phyloP scores from a whole-genome alignment of 148 eudicot genomes.

The Spergularia marina region DNA sequence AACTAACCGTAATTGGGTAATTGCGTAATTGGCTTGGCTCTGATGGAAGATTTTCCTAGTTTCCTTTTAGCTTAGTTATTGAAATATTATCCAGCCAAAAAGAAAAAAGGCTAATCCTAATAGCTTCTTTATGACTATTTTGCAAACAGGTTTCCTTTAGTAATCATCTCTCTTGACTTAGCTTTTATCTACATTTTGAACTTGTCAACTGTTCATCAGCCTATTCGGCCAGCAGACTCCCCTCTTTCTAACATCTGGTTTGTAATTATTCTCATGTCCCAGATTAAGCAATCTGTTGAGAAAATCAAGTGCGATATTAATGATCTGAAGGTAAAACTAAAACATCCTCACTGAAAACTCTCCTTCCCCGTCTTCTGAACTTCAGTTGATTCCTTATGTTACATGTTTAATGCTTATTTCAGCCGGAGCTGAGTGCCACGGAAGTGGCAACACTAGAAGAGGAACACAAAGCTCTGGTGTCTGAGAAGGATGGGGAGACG shows the following conservation, averaged over 20 bases:
- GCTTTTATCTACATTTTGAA: background rate
- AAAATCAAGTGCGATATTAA: conserved; percentile 41
- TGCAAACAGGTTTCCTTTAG: background rate
- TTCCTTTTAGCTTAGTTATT: too few species aligned
- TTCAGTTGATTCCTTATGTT: background rate
- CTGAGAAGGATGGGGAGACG: conserved; percentile 65
- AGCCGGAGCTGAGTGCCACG: conserved; percentile 60
- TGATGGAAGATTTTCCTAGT: too few species aligned
- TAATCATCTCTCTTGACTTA: background rate
- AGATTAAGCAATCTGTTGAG: conserved; percentile 61
- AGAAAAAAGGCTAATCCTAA: too few species aligned
- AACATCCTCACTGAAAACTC: background rate
- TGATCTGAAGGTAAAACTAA: conserved; percentile 52
- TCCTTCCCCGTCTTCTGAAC: background rate
- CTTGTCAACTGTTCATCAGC: background rate
- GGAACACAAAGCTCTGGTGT: conserved; percentile 57
- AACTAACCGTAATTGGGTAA: background rate
- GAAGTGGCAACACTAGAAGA: conserved; percentile 53
- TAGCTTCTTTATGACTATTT: background rate
- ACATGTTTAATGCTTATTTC: conserved; percentile 19
- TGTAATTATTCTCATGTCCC: conserved; percentile 25
- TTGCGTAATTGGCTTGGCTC: background rate
- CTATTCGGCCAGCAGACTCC: background rate
- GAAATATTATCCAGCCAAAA: too few species aligned
- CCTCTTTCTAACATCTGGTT: background rate